Base-by-base conservation (phyloP, 768 basidiomycete genomes). In the Lactifluus volemus region DNA sequence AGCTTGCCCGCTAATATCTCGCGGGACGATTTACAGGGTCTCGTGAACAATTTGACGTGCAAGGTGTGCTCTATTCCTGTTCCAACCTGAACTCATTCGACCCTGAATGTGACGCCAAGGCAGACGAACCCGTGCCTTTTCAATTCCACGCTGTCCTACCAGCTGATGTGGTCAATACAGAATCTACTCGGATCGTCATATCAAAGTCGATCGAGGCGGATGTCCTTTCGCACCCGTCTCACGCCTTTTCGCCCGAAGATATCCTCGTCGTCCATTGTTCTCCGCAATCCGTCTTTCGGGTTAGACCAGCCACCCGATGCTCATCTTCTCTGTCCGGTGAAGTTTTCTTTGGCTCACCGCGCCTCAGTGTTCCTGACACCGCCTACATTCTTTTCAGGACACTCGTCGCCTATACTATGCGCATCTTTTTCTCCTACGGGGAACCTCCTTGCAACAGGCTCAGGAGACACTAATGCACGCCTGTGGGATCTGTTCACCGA, bases 371-470 rank as follows among this genome's bases (percentile, higher is more conserved):
- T 39, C n/a, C 49, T 45, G 14, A 56, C n/a, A 42, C 41, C 9
- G 5, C 7, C 4, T 32, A 15, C n/a, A 14, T 5, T 49, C 36
- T 6, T 12, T 39, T 19, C 69, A 92, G 92, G 95, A 10, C 97
- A 99, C 69, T 81, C 86, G 8, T 89, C 91, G 0, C 91, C 96
- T 1, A 98, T 98, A 57, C 79, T 98, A 9, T 98, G 96, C 69
- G 93, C 95, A 45, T 85, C 92, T 1, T 97, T 98, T 72, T 97
- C 94, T 6, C 97, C 97, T 0, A 97, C 94, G 0, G 96, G 97
- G 9, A 81, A 82, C 64, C 76, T 89, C 47, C 86, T 97, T 15
- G 96, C 94, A 10, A 99, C 97, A 0, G 97, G 97, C 2, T 92
- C 93, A 0, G 97, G 95, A 1, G 97, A 98, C 69, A 92, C 89